phyloP scores from a whole-genome alignment of 768 basidiomycete species.

The Paxillus involutus region DNA sequence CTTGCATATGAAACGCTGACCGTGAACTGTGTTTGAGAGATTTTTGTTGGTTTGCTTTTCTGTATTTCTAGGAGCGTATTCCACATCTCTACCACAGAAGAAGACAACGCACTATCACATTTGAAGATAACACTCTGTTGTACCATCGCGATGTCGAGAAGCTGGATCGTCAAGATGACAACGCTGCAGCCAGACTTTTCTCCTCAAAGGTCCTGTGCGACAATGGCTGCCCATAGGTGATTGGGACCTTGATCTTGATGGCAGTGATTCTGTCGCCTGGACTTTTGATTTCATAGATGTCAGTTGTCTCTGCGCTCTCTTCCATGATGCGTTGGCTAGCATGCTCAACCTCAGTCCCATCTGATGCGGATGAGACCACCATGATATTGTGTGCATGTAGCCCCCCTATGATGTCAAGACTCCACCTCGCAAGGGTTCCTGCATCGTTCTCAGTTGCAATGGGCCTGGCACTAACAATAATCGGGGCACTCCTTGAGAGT shows the following conservation, averaged over 20 bases:
- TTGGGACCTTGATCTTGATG: no score
- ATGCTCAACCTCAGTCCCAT: constrained; percentile 36
- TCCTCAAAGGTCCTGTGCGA: no score
- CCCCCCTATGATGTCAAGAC: not conserved
- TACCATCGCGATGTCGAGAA: constrained; percentile 33
- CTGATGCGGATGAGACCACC: constrained; percentile 33
- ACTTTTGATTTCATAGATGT: not conserved
- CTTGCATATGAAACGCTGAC: no score
- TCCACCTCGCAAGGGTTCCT: constrained; percentile 5
- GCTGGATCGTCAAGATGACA: constrained; percentile 45
- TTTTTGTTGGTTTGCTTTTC: no score
- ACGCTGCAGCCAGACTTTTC: constrained; percentile 40
- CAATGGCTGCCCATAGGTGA: no score
- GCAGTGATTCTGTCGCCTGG: no score
- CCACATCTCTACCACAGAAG: no score
- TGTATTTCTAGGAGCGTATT: not conserved
- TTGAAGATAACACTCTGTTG: constrained; percentile 12
- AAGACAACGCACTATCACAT: not conserved
- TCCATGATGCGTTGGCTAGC: constrained; percentile 20
- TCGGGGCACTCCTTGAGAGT: constrained; percentile 31
- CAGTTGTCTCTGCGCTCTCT: not conserved
- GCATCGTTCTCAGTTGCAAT: constrained; percentile 24
- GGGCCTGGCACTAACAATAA: constrained; percentile 35
- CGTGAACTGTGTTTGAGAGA: no score
- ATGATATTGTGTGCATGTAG: constrained; percentile 7